phyloP scores from a whole-genome alignment of 2,329 filamentous ascomycete genomes.

The Trichoderma citrinoviride region DNA sequence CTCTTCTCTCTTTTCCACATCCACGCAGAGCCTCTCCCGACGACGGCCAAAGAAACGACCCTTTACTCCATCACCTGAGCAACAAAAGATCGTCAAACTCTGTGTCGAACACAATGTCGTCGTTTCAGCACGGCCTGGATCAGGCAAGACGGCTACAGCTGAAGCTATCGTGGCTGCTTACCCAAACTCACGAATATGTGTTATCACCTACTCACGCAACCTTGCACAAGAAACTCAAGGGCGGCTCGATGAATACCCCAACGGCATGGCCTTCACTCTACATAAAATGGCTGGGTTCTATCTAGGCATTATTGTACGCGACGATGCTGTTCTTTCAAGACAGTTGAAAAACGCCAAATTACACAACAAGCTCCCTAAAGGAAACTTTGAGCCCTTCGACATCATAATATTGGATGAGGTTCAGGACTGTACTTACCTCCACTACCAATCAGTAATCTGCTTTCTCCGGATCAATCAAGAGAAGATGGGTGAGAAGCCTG shows the following conservation, averaged over 20 bases:
- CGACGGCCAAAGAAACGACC: not conserved
- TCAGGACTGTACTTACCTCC: slow-evolving; percentile 32
- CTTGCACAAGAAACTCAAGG: slow-evolving; percentile 9
- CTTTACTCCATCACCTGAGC: slow-evolving; percentile 29
- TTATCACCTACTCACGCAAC: slow-evolving; percentile 31
- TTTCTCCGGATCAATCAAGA: slow-evolving; percentile 29
- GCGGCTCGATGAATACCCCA: not conserved
- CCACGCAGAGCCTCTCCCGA: not conserved
- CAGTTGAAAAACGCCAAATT: not conserved
- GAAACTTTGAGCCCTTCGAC: slow-evolving; percentile 30
- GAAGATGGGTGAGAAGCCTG: slow-evolving; percentile 20
- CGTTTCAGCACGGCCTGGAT: slow-evolving; percentile 35
- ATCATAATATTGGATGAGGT: slow-evolving; percentile 35
- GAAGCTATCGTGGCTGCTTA: slow-evolving; percentile 31
- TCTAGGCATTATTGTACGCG: not conserved
- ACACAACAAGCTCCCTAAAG: slow-evolving; percentile 24
- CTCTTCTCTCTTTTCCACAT: not conserved
- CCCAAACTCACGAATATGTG: slow-evolving; percentile 23
- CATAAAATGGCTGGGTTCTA: slow-evolving; percentile 1
- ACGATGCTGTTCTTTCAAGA: not conserved
- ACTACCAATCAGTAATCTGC: slow-evolving; percentile 30
- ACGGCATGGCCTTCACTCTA: not conserved
- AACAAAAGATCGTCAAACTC: slow-evolving; percentile 27
- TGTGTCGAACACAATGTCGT: slow-evolving; percentile 31
- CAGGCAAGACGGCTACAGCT: slow-evolving; percentile 35